Evolutionary conservation across 768 basidiomycete genomes (phyloP).

Genomic region (Hericium alpestre): DNA sequence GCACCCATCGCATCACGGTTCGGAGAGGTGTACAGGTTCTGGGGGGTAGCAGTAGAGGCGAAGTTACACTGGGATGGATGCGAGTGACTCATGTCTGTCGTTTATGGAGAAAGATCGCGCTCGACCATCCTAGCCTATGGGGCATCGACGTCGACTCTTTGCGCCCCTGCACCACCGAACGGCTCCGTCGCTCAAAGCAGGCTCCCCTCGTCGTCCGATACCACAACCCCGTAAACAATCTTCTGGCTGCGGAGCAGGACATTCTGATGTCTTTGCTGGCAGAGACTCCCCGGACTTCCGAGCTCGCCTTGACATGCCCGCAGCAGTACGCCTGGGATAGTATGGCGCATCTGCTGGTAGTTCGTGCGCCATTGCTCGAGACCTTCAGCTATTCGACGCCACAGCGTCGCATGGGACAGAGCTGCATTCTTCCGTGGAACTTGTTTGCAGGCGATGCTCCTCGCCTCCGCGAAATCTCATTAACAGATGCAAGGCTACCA

Average conservation of each 20-base stretch:
- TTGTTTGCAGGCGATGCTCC: not conserved
- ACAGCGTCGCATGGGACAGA: not conserved
- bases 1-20: not conserved
- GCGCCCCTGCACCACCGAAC: not conserved
- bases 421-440: not conserved
- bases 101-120: not conserved
- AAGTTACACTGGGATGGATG: not conserved
- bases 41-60: not conserved
- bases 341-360: not conserved
- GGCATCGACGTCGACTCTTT: not conserved
- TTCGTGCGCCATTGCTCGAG: not conserved
- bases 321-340: no score
- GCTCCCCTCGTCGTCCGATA: not conserved
- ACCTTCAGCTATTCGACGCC: not conserved
- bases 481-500: not conserved
- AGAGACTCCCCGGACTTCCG: not conserved
- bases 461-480: not conserved
- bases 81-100: not conserved
- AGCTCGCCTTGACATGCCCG: not conserved
- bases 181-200: not conserved
- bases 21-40: no score
- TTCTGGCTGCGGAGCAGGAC: not conserved
- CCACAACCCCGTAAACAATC: not conserved
- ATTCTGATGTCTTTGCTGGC: not conserved
- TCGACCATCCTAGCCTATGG: not conserved